Evolutionary conservation across 257 asterid genomes (phyloP), one percentile per base, ranked within the genome.

Genomic region (Nyctanthes arbortristis): DNA sequence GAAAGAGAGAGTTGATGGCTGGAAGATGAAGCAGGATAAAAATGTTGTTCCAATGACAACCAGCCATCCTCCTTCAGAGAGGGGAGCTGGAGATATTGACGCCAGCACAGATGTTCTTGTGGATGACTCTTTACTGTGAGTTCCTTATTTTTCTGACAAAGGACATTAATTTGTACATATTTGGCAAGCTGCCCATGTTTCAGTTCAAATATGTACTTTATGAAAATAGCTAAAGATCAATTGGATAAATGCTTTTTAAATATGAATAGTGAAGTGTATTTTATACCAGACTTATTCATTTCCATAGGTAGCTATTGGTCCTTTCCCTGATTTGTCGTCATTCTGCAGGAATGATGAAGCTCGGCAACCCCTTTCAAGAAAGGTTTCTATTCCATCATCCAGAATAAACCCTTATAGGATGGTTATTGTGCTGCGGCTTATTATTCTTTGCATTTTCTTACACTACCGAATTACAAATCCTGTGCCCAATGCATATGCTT

Each of bases 1-100:
- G 97, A 94, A 91, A 82, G 97, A 94, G 76, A 91, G 99, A 85
- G 97, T 93, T 34, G 97, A 89, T 76, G 99, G 97, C 81, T 94
- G 99, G 99, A 91, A 91, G 81, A 91, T 91, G 97, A 94, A 91
- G 80, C 97, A 91, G 80, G 96, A 94, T 72, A 94, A 91, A 81
- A 90, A 94, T 76, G 90, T 67, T 57, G 75, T 81, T 52, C 97
- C 89, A 43, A 74, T 94, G 89, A 81, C 96, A 40, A 75, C 89
- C 60, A 89, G 96, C 84, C 96, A 84, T 70, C 93, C 96, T 70
- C 96, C 96, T 81, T 89, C 95, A 28, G 97, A 89, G 84, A 84
- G 97, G 80, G 97, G 97, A 45, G 83, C 34, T 57, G 96, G 91
- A 49, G 99, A 94, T 80, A 89, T 91, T 58, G 97, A 94, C 72